A percentile compares a stretch with the other conserved stretches of the same genome.
phyloP scores from a whole-genome alignment of 1,284 basidiomycete species.

The Austroboletus novae-zelandiae region DNA sequence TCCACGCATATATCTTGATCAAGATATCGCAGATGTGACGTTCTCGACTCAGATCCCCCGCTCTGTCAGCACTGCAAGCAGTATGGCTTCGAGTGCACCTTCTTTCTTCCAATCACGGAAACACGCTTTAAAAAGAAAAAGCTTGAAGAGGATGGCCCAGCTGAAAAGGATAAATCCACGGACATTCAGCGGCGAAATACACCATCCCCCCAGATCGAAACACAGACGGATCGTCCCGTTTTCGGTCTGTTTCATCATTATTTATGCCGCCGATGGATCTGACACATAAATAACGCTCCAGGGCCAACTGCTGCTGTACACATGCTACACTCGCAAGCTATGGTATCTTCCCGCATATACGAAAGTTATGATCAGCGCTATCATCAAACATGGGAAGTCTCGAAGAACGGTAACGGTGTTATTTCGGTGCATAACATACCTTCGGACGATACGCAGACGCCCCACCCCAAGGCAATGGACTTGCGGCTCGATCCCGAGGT shows the following conservation, averaged over 20 bases:
- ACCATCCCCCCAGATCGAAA: slow-evolving; percentile 38
- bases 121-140: slow-evolving; percentile 98
- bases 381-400: slow-evolving; percentile 82
- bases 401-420: slow-evolving; percentile 80
- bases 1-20: slow-evolving; percentile 7
- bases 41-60: slow-evolving; percentile 75
- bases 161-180: slow-evolving; percentile 30
- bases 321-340: slow-evolving; percentile 84
- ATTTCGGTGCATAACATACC: slow-evolving; percentile 79
- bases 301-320: slow-evolving; percentile 86
- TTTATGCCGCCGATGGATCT: slow-evolving; percentile 2
- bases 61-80: slow-evolving; percentile 86
- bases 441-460: slow-evolving; percentile 49
- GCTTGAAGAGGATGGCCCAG: slow-evolving; percentile 56
- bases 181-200: slow-evolving; percentile 28
- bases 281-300: slow-evolving; percentile 28
- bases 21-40: slow-evolving; percentile 61
- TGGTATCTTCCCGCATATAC: slow-evolving; percentile 79
- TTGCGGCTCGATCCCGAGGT: slow-evolving; percentile 73
- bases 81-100: slow-evolving; percentile 90
- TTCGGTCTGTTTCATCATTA: slow-evolving; percentile 49
- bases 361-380: slow-evolving; percentile 85
- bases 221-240: slow-evolving; percentile 51
- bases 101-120: slow-evolving; percentile 97
- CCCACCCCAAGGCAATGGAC: slow-evolving; percentile 61